Evolutionary conservation across 2,329 filamentous ascomycete species (phyloP), one percentile per base, ranked within the genome.

Genomic region (Sclerotinia glacialis): DNA sequence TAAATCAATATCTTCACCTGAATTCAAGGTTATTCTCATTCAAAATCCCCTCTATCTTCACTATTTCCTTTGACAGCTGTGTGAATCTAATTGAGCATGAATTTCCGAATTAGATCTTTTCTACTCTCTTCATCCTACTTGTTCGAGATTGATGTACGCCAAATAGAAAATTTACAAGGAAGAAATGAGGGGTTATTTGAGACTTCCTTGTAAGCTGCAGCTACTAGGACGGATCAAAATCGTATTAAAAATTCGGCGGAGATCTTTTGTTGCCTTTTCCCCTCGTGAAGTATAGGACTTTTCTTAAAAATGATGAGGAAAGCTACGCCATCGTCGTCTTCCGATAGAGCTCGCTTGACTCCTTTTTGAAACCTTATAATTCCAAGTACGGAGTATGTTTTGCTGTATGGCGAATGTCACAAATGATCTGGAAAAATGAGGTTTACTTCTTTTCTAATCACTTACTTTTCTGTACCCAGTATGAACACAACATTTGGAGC

Each of bases 311-410:
- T 12, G 2, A 1, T 44, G 34, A n/a, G 34, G 34, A 23, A 12
- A 37, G 37, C 16, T 44, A 42, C 23, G 37, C 16, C 8, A 21
- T 58, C 54, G 54, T 37, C 54, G 54, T 58, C 37, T 28, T 44
- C 54, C 55, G 55, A 59, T 9, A 26, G 14, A 16, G 11, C 16
- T 59, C 55, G 55, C 55, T 59, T 59, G 55, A 59, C 55, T 59
- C 55, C 55, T 28, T n/a, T n/a, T n/a, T 31, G 3, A 40, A 46
- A 31, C 9, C 55, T 46, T 28, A 58, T 58, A 21, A 46, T 26
- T 40, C 14, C n/a, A 40, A 40, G 21, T n/a, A 23, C 37, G 14
- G 12, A 40, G 11, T 40, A 40, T 11, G 37, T 4, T 12, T 40
- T 40, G 37, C 12, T 40, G 37, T 16, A 40, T 40, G 21, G 18